phyloP scores from a whole-genome alignment of 208 protist genomes.

The Trypanosoma vivax region DNA sequence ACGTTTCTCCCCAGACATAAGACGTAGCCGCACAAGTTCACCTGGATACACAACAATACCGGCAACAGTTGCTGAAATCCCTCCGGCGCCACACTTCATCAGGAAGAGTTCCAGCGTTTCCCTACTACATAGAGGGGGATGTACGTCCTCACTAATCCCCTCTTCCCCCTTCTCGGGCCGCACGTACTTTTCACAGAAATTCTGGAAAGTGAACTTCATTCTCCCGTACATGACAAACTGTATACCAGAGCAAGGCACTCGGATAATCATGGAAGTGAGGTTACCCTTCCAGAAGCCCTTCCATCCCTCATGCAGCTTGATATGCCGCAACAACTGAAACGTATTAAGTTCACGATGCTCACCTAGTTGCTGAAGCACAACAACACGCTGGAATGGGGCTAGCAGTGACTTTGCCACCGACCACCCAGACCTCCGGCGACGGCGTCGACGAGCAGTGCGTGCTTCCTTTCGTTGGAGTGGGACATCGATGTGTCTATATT shows the following conservation, averaged over 20 bases:
- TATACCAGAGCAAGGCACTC: conserved; percentile 84
- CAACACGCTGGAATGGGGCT: conserved; percentile 78
- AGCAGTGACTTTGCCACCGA: conserved; percentile 76
- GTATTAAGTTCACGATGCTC: conserved; percentile 50
- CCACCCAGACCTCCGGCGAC: conserved; percentile 67
- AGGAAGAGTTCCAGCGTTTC: conserved; percentile 66
- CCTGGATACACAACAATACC: conserved; percentile 77
- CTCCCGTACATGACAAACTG: conserved; percentile 79
- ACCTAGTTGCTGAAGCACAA: conserved; percentile 79
- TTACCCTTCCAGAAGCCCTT: conserved; percentile 87
- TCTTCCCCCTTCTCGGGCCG: neutral
- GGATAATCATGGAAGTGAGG: conserved; percentile 83
- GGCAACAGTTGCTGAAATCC: conserved; percentile 72
- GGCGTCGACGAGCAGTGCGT: conserved; percentile 73
- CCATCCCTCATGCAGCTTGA: conserved; percentile 55
- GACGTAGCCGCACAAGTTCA: conserved; percentile 82
- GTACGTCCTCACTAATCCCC: neutral
- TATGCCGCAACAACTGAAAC: conserved; percentile 31
- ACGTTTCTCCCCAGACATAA: conserved; percentile 75
- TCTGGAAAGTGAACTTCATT: conserved; percentile 78
- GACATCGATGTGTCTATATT: conserved; percentile 7
- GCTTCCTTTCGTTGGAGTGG: conserved; percentile 52
- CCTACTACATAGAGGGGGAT: conserved; percentile 3
- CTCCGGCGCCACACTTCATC: conserved; percentile 83
- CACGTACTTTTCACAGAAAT: conserved; percentile 20